Conservation (phyloP, 176 grass and related monocot genomes). For the Urochloa ruziziensis region DNA sequence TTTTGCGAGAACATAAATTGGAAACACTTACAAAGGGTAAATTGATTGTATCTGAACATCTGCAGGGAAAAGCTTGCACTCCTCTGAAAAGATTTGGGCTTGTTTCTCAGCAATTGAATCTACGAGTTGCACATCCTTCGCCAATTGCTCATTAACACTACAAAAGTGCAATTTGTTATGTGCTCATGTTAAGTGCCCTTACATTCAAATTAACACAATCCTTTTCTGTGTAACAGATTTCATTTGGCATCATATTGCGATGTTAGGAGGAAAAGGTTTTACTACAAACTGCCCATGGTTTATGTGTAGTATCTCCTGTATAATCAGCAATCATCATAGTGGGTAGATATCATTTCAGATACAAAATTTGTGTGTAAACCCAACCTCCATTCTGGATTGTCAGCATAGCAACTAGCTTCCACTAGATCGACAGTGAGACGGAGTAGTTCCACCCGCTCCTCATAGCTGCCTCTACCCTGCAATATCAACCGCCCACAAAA, state of each 20-base stretch:
- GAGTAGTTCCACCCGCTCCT: conserved; percentile 87
- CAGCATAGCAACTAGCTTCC: conserved; percentile 91
- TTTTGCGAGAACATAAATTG: background rate
- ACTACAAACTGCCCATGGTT: background rate
- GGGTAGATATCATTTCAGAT: background rate
- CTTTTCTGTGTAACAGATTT: background rate
- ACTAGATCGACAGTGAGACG: conserved; percentile 84
- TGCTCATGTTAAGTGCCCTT: background rate
- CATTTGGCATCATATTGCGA: background rate
- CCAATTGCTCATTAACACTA: conserved; percentile 96
- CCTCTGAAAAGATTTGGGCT: conserved; percentile 91
- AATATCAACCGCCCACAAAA: background rate
- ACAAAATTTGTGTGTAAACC: conserved; percentile 13
- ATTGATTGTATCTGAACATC: conserved; percentile 99
- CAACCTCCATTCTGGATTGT: conserved; percentile 96
- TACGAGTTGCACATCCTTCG: conserved; percentile 90
- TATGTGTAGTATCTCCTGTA: background rate
- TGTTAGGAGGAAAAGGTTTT: background rate
- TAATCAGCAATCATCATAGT: background rate
- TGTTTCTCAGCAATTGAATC: conserved; percentile 98
- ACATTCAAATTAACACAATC: background rate
- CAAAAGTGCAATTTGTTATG: conserved; percentile 21
- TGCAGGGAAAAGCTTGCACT: conserved; percentile 96
- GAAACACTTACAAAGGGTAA: conserved; percentile 80
- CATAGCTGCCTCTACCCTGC: conserved; percentile 85